These are phyloP conservation scores for Botrytis deweyae DNA, from an alignment of 2,329 filamentous ascomycete genomes.

Conservation along the genomic window DNA sequence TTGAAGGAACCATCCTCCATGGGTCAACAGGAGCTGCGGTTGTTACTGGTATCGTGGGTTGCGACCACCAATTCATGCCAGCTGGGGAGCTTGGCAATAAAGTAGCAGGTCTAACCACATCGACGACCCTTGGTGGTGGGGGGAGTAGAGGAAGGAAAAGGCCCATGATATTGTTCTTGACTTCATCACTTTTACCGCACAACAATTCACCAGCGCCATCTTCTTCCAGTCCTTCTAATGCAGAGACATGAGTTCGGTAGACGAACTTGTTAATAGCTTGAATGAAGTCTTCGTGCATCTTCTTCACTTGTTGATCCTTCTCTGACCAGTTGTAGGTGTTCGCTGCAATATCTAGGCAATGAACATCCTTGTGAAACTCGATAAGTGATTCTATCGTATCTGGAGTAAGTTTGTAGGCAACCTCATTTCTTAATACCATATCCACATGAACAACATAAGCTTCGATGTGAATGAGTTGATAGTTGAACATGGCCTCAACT, in stretches of 20 bases:
- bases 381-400: conserved; percentile 92
- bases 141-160: conserved; percentile 85
- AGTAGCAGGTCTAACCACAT: conserved; percentile 82
- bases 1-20: conserved; percentile 90
- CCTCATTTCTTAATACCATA: conserved; percentile 96
- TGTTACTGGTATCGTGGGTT: conserved; percentile 61
- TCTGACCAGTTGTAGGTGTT: conserved; percentile 93
- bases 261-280: conserved; percentile 98
- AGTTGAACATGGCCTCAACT: conserved; percentile 86
- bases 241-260: conserved; percentile 82
- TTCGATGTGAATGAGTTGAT: conserved; percentile 88
- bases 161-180: conserved; percentile 80
- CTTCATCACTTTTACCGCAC: conserved; percentile 86
- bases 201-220: conserved; percentile 93
- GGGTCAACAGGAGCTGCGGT: conserved; percentile 74
- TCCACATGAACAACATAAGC: conserved; percentile 99
- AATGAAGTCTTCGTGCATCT: conserved; percentile 93
- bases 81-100: conserved; percentile 80
- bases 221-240: conserved; percentile 93
- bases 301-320: conserved; percentile 95
- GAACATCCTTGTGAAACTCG: conserved; percentile 94
- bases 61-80: conserved; percentile 77
- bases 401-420: conserved; percentile 94
- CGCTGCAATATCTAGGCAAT: conserved; percentile 85
- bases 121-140: conserved; percentile 82